Percentiles rank a stretch among this genome's conserved stretches.
Evolutionary conservation across 2,329 filamentous ascomycete species (phyloP).

Genomic region (Cercospora brassicicola): DNA sequence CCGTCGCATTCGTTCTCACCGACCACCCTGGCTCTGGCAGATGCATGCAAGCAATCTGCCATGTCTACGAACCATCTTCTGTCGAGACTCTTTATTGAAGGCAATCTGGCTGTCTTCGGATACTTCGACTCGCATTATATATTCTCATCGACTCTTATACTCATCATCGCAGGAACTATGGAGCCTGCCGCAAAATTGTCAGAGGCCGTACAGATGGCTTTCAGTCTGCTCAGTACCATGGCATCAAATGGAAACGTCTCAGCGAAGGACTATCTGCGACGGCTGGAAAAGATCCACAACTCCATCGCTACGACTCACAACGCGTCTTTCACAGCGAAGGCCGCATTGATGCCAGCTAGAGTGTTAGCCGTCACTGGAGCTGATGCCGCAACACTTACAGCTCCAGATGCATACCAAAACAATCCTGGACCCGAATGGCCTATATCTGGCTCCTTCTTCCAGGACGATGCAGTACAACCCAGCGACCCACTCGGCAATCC

Average conservation of each 20-base stretch:
- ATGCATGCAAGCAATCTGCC: conserved; percentile 49
- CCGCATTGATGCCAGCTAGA: background rate
- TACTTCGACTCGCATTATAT: conserved; percentile 52
- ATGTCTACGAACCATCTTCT: conserved; percentile 48
- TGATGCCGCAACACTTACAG: background rate
- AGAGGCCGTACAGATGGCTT: conserved; percentile 45
- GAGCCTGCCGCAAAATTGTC: conserved; percentile 39
- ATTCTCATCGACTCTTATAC: conserved; percentile 49
- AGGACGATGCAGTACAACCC: conserved; percentile 11
- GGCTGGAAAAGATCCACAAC: conserved; percentile 39
- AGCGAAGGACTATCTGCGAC: conserved; percentile 46
- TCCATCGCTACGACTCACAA: conserved; percentile 1
- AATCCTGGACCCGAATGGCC: background rate
- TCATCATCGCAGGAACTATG: conserved; percentile 45
- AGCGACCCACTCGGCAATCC: conserved; percentile 26
- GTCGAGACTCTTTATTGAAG: conserved; percentile 50
- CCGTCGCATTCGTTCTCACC: conserved; percentile 32
- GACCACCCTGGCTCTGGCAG: conserved; percentile 36
- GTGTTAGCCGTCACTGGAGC: background rate
- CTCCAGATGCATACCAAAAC: background rate
- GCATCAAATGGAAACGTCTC: conserved; percentile 47
- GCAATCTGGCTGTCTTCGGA: conserved; percentile 50
- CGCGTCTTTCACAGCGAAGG: background rate
- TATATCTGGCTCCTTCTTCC: conserved; percentile 4
- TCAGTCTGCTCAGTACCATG: conserved; percentile 44